phyloP scores from a whole-genome alignment of 1,139 yeast species.

The Protomyces inouyei region DNA sequence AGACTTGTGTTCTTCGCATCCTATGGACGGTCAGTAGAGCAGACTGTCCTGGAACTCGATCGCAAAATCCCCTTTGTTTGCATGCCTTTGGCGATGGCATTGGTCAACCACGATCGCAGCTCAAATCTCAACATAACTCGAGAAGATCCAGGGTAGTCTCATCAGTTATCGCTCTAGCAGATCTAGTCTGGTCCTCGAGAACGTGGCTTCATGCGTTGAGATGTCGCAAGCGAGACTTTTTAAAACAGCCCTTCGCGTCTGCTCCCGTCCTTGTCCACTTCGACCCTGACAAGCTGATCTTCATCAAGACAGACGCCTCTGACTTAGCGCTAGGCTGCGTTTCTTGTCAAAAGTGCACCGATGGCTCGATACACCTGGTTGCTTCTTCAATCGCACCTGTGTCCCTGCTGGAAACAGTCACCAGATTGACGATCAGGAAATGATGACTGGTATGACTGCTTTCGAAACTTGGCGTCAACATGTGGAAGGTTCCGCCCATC shows the following conservation, averaged over 20 bases:
- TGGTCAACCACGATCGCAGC: no score
- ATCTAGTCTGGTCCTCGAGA: no score
- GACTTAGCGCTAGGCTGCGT: slow-evolving; percentile 18
- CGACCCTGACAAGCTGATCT: background rate
- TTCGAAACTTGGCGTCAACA: slow-evolving; percentile 1
- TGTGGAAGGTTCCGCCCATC: background rate
- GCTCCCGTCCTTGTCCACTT: slow-evolving; percentile 12
- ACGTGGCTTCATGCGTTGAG: no score
- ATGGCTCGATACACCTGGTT: background rate
- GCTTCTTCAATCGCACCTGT: background rate
- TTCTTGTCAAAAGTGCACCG: background rate
- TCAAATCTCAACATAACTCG: no score
- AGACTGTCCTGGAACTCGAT: no score
- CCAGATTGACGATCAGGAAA: background rate
- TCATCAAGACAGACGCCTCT: slow-evolving; percentile 20
- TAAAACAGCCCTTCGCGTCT: background rate
- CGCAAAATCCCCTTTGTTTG: no score
- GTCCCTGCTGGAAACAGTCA: slow-evolving; percentile 14
- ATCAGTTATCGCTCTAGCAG: no score
- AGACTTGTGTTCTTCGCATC: no score
- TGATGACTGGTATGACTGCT: background rate
- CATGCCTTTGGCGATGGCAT: no score
- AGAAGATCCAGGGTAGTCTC: no score
- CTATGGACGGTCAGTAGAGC: no score
- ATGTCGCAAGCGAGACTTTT: no score